Evolutionary conservation across 306 rosid species (phyloP), one percentile per base, ranked within the genome.

Genomic region (Senna siamea): DNA sequence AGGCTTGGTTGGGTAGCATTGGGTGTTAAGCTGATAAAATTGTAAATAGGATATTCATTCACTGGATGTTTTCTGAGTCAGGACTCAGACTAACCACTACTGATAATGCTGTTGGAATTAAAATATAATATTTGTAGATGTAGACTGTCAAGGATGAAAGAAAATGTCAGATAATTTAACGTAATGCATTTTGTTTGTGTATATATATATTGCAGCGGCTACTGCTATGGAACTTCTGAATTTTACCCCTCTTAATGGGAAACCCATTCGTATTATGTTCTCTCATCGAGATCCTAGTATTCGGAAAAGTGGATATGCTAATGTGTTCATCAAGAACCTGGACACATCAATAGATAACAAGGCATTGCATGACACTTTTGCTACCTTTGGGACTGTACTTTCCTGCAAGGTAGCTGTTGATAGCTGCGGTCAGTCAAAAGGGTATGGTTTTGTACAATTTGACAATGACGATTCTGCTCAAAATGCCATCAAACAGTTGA

Each of bases 361-460:
- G 91, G 91, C 91, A 26, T 83, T 93, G 10, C 85, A 81, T 48
- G 97, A 91, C 61, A 89, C 93, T 60, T 93, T 93, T 83, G 80
- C 89, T 70, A 30, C 84, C 51, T 87, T 93, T 83, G 98, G 98
- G 41, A 57, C 73, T 22, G 86, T 93, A 0, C 97, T 93, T 43
- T 93, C 97, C 76, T 91, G 94, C 69, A 93, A 93, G 81, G 88
- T 93, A 52, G 96, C 92, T 18, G 23, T 78, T 61, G 98, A 93
- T 58, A 14, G 69, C 66, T 82, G 3, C 68, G 97, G 98, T 37
- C 91, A 86, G 26, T 87, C 96, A 0, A 89, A 77, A 82, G 98
- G 98, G 22, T 79, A 91, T 14, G 98, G 96, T 0, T 93, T 88
- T 51, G 93, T 93, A 53, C 98, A 93, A 69, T 91, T 64, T 88